A percentile compares a stretch with the other conserved stretches of the same genome.
These are phyloP conservation scores for Metarhizium sp. DNA, from an alignment of 2,329 filamentous ascomycete genomes.

Conservation along the genomic window DNA sequence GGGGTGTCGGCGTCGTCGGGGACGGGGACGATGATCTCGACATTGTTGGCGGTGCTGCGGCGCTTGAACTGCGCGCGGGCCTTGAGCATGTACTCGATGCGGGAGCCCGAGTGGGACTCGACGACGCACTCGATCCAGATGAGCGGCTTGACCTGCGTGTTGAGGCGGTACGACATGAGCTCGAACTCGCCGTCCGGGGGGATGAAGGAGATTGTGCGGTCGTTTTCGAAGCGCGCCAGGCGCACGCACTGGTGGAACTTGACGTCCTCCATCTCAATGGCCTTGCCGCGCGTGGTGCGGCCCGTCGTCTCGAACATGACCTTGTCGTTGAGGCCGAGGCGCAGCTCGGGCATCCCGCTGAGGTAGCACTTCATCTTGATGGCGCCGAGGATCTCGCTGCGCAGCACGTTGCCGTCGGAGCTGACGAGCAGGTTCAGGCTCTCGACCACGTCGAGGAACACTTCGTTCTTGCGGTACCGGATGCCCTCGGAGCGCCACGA, in stretches of 20 bases:
- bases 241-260: slow-evolving; percentile 99
- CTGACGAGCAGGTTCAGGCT: slow-evolving; percentile 93
- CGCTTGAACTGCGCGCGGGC: slow-evolving; percentile 97
- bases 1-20: slow-evolving; percentile 95
- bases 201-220: slow-evolving; percentile 97
- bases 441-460: slow-evolving; percentile 96
- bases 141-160: slow-evolving; percentile 95
- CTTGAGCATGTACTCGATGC: slow-evolving; percentile 99
- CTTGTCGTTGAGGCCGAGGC: slow-evolving; percentile 94
- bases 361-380: slow-evolving; percentile 99
- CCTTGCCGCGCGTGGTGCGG: slow-evolving; percentile 85
- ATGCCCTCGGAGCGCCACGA: slow-evolving; percentile 98
- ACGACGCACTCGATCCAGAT: slow-evolving; percentile 99
- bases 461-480: slow-evolving; percentile 97
- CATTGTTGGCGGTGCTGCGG: slow-evolving; percentile 94
- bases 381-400: slow-evolving; percentile 91
- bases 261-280: slow-evolving; percentile 99
- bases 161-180: slow-evolving; percentile 97
- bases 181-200: slow-evolving; percentile 98
- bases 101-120: slow-evolving; percentile 86
- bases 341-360: slow-evolving; percentile 93
- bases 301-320: slow-evolving; percentile 99
- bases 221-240: slow-evolving; percentile 93
- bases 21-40: slow-evolving; percentile 94
- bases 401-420: slow-evolving; percentile 85